Base-by-base conservation (phyloP, 2,329 filamentous ascomycete genomes). In the Monilinia vaccinii-corymbosi region DNA sequence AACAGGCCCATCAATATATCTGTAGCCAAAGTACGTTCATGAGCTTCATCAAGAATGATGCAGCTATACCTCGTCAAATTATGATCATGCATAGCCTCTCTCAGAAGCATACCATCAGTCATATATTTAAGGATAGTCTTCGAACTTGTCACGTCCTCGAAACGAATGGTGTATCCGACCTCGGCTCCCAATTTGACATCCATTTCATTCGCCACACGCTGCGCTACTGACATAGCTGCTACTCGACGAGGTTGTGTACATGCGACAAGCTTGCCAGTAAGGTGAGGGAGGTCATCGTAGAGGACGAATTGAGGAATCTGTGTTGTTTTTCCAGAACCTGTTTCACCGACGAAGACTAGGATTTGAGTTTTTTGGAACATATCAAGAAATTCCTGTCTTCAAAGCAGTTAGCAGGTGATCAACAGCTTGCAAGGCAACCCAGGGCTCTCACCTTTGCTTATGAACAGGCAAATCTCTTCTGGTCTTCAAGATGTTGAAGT, bases 261-360 rank as follows among this genome's bases (percentile, higher is more conserved):
- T 61, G 93, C 94, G 61, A 99, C 87, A 75, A 97, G 86, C 78
- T 97, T 97, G 72, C 85, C 82, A 67, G 86, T 85, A 64, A 85
- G 78, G 70, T 97, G 90, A 31, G 94, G 93, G 36, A 97, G 82
- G 75, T 99, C 94, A 76, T 99, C 94, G 79, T 88, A 97, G 45
- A 99, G 84, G 66, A 99, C 93, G 74, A 97, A 99, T 74, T 99
- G 94, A 2, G 94, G 94, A 63, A 99, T 97, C 79, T 99, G 94
- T 0, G 94, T 99, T 5, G 94, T 99, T 79, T 99, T 99, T 78
- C 94, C 94, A 66, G 94, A 99, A 84, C 95, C 94, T 10, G 94
- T 99, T 80, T 99, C 94, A 78, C 94, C 94, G 65, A 99, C 94
- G 71, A 99, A 97, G 70, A 99, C 94, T 63, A 99, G 85, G 67